Conservation (phyloP, 345 rosid genomes). For the Hypericum perforatum region DNA sequence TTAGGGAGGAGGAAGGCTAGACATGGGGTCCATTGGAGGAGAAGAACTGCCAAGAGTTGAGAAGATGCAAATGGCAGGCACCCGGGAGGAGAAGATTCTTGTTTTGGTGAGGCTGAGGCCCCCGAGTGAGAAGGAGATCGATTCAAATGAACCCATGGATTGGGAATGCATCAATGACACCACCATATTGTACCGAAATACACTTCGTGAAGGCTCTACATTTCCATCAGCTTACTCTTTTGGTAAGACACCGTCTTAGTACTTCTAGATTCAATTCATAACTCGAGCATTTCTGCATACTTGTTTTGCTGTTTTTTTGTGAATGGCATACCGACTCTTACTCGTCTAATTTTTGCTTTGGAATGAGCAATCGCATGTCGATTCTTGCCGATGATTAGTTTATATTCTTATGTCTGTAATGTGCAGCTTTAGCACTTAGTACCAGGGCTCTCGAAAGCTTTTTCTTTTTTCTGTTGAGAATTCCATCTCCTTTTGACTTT, state of each 20-base stretch:
- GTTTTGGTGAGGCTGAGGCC: constrained; percentile 94
- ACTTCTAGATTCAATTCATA: not conserved
- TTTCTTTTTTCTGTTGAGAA: not conserved
- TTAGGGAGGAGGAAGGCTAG: constrained; percentile 16
- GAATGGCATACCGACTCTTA: no score
- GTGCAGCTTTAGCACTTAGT: no score
- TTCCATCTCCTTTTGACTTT: constrained; percentile 6
- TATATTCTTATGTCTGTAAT: no score
- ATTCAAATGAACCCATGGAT: constrained; percentile 64
- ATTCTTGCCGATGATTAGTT: no score
- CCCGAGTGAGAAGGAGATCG: constrained; percentile 72
- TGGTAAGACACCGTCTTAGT: constrained; percentile 37
- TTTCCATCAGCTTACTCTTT: constrained; percentile 85
- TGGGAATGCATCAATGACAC: constrained; percentile 96
- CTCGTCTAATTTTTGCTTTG: no score
- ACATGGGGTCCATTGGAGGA: constrained; percentile 74
- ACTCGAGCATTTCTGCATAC: no score
- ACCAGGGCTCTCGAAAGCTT: no score
- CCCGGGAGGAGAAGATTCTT: constrained; percentile 79
- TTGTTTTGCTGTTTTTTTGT: no score
- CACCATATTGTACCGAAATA: constrained; percentile 77
- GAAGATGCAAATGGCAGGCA: constrained; percentile 48
- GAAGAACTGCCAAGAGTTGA: constrained; percentile 66
- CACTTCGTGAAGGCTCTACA: constrained; percentile 86
- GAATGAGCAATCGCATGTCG: no score